Conservation (phyloP, 2,329 filamentous ascomycete species). For the Cucurbitaria berberidis region DNA sequence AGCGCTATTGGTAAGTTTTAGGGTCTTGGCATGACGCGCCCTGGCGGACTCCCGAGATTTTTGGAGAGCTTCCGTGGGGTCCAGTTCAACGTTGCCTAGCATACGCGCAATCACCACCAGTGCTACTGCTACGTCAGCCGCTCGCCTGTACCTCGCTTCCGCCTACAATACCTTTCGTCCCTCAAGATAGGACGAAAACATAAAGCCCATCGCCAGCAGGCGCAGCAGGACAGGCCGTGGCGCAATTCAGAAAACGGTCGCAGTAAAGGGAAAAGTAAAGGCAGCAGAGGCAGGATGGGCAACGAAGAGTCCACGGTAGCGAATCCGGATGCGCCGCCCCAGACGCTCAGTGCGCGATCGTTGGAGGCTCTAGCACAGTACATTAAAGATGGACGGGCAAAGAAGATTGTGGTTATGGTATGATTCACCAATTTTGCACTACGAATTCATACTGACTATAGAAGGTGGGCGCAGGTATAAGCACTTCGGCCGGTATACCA, state of each 20-base stretch:
- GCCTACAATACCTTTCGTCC: neutral
- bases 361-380: constrained; percentile 79
- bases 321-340: constrained; percentile 67
- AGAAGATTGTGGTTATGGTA: constrained; percentile 81
- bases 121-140: constrained; percentile 2
- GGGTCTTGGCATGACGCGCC: constrained; percentile 2
- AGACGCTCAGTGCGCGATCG: constrained; percentile 70
- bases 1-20: too few species aligned
- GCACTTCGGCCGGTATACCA: constrained; percentile 75
- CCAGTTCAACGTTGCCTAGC: neutral
- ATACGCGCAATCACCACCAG: neutral
- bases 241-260: constrained; percentile 36
- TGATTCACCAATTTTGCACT: constrained; percentile 9
- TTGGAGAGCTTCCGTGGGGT: neutral
- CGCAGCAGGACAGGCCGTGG: constrained; percentile 42
- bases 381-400: constrained; percentile 72
- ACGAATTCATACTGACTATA: constrained; percentile 5
- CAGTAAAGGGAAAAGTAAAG: constrained; percentile 29
- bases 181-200: constrained; percentile 60
- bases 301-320: constrained; percentile 80
- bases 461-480: constrained; percentile 83
- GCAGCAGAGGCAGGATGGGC: constrained; percentile 70
- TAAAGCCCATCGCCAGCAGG: constrained; percentile 51
- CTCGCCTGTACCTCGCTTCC: neutral
- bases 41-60: constrained; percentile 3